Conservation (phyloP, 2,329 filamentous ascomycete species). For the Cadophora luteo-olivacea region DNA sequence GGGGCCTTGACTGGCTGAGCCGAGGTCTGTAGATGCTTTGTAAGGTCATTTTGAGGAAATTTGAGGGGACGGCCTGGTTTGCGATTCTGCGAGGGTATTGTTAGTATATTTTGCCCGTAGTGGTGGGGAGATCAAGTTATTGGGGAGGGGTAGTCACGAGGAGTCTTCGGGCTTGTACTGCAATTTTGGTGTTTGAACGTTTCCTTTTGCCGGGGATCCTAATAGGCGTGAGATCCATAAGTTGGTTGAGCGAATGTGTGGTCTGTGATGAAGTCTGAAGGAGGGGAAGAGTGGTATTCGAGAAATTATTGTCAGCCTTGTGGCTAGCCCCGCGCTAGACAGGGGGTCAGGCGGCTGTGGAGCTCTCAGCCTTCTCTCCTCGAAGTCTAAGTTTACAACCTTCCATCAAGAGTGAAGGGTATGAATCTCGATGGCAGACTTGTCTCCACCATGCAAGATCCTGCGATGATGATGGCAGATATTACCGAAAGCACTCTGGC, state of each 20-base stretch:
- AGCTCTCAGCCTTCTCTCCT: conserved; percentile 9
- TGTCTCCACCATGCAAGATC: background rate
- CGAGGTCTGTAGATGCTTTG: background rate
- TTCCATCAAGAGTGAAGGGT: background rate
- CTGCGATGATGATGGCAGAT: background rate
- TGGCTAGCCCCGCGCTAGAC: conserved; percentile 7
- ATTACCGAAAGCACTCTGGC: too few species aligned
- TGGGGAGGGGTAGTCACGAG: conserved; percentile 28
- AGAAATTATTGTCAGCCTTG: conserved; percentile 23
- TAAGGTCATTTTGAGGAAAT: background rate
- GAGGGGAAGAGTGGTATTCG: background rate
- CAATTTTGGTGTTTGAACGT: conserved; percentile 34
- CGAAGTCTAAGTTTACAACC: background rate
- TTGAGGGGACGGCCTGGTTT: conserved; percentile 21
- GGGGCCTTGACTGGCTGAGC: conserved; percentile 4
- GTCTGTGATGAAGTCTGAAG: background rate
- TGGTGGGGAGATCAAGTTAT: background rate
- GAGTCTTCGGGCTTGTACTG: conserved; percentile 34
- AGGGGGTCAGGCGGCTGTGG: background rate
- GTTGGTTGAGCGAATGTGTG: background rate
- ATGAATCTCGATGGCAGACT: background rate
- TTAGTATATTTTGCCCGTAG: background rate
- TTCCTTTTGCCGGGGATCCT: conserved; percentile 42
- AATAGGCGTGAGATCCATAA: conserved; percentile 43
- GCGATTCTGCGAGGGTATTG: background rate